Conservation (phyloP, 805 yeast species). For the Barnettozyma sucrosica region DNA sequence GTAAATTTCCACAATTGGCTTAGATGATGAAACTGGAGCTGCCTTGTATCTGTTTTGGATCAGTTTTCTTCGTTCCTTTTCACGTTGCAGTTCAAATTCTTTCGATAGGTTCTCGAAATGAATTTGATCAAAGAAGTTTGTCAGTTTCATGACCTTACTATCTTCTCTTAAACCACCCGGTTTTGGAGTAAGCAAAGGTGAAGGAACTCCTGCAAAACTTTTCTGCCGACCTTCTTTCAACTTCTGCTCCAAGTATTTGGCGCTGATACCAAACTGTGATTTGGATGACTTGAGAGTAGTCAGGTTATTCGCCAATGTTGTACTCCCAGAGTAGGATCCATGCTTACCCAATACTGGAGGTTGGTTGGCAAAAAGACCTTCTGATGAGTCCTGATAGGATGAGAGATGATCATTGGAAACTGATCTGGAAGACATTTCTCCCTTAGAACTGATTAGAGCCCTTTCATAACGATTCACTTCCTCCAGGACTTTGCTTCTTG, state of each 20-base stretch:
- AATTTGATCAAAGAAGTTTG: constrained; percentile 63
- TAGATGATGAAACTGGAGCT: constrained; percentile 62
- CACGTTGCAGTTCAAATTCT: constrained; percentile 87
- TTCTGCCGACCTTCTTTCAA: constrained; percentile 25
- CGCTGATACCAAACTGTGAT: constrained; percentile 21
- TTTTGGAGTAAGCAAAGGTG: constrained; percentile 3
- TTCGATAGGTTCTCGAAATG: constrained; percentile 75
- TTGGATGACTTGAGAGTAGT: constrained; percentile 2
- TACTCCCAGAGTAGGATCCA: not conserved
- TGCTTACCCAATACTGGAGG: not conserved
- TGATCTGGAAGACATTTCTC: not conserved
- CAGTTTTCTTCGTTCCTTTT: constrained; percentile 62
- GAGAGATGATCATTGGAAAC: not conserved
- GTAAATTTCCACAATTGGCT: constrained; percentile 88
- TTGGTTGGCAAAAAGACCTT: not conserved
- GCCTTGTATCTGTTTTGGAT: constrained; percentile 59
- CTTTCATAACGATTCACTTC: constrained; percentile 29
- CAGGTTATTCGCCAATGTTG: not conserved
- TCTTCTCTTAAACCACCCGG: constrained; percentile 21
- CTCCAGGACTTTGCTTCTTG: constrained; percentile 25
- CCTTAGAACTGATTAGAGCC: constrained; percentile 13
- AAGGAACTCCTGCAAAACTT: constrained; percentile 10
- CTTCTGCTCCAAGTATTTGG: constrained; percentile 24
- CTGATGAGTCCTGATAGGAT: not conserved
- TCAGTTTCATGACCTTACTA: constrained; percentile 56